Evolutionary conservation across 179 eudicot genomes (phyloP).

Genomic region (Dionaea muscipula): DNA sequence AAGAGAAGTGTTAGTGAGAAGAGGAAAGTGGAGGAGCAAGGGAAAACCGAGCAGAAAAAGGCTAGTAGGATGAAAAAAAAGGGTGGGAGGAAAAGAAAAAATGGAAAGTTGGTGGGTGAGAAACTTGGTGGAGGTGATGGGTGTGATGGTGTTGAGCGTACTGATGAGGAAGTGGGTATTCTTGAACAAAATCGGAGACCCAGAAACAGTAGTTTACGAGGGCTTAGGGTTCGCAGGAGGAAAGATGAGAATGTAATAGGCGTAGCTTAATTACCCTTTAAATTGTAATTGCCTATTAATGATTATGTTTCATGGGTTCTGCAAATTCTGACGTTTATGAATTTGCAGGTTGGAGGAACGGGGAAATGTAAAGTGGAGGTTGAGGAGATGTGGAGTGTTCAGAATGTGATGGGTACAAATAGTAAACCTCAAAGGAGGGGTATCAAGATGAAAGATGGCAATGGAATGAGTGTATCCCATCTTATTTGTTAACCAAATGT

Average conservation of each 20-base stretch:
- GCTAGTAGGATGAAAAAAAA: neutral
- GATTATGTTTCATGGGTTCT: no score
- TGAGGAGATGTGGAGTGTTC: neutral
- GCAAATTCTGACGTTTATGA: no score
- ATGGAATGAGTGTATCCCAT: neutral
- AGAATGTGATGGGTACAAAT: neutral
- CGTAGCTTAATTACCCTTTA: no score
- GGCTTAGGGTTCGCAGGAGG: neutral
- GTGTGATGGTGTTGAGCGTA: neutral
- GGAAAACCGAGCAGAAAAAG: no score
- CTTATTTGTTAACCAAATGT: neutral
- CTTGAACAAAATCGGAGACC: neutral
- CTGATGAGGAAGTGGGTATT: neutral
- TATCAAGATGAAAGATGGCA: constrained; percentile 1
- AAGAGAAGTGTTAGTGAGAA: no score
- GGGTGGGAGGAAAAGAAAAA: neutral
- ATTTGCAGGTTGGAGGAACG: no score
- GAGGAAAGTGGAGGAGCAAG: no score
- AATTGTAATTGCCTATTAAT: no score
- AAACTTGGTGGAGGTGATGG: neutral
- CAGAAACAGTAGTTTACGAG: neutral
- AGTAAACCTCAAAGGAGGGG: neutral
- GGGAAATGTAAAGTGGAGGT: neutral
- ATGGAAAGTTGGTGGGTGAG: neutral
- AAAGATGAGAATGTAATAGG: neutral